Evolutionary conservation across 2,329 filamentous ascomycete genomes (phyloP).

Genomic region (Fusarium setosum): DNA sequence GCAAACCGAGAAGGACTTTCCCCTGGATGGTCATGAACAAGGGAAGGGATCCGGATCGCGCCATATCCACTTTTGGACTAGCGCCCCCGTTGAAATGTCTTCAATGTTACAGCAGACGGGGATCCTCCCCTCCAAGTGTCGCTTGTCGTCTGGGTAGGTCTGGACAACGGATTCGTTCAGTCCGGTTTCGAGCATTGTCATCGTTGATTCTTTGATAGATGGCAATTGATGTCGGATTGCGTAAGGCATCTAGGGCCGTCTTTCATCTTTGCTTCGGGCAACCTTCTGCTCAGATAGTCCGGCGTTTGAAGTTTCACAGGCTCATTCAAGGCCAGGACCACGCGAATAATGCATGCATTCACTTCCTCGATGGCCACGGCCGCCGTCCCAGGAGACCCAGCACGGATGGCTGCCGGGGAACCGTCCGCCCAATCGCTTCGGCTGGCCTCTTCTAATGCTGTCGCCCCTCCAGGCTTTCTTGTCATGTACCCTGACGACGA

Average conservation of each 20-base stretch:
- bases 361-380: background rate
- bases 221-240: background rate
- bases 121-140: background rate
- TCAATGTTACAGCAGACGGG: constrained; percentile 27
- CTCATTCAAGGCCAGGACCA: background rate
- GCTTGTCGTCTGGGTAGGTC: constrained; percentile 2
- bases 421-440: constrained; percentile 24
- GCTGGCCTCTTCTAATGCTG: background rate
- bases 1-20: constrained; percentile 6
- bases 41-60: constrained; percentile 6
- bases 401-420: constrained; percentile 18
- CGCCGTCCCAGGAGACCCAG: constrained; percentile 7
- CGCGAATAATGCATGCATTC: constrained; percentile 17
- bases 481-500: constrained; percentile 14
- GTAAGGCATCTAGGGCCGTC: background rate
- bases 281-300: background rate
- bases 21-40: constrained; percentile 6
- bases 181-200: constrained; percentile 8
- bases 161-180: background rate
- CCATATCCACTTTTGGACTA: constrained; percentile 16
- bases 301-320: constrained; percentile 1
- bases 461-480: constrained; percentile 13
- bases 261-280: background rate
- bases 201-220: background rate
- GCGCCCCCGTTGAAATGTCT: constrained; percentile 4